Conservation (phyloP, 148 eudicot species). For the Chenopodium berlandieri region DNA sequence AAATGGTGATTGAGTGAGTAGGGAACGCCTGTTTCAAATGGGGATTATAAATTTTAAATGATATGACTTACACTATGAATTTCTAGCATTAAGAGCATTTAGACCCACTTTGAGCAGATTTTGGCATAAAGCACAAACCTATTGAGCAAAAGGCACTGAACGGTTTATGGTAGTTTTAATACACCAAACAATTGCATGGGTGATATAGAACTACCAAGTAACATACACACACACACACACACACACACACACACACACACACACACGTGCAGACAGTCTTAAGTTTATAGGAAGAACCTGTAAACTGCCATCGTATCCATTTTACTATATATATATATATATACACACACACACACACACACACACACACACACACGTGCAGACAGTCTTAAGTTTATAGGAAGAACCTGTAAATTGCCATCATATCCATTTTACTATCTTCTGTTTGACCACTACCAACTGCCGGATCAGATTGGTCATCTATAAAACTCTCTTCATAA, state of each 20-base stretch:
- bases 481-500: conserved; percentile 81
- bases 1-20: conserved; percentile 85
- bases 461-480: conserved; percentile 63
- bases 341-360: no score
- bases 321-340: no score
- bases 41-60: conserved; percentile 9
- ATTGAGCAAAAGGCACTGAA: no score
- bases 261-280: no score
- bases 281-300: no score
- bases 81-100: background rate
- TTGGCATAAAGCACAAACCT: background rate
- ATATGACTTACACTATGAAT: background rate
- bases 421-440: conserved; percentile 57
- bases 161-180: background rate
- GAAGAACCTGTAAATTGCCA: conserved; percentile 88
- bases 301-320: no score
- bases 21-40: conserved; percentile 64
- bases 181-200: background rate
- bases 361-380: background rate
- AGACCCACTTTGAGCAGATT: no score
- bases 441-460: conserved; percentile 54
- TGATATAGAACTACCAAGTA: background rate
- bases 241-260: no score
- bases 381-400: background rate
- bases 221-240: no score